Conservation (phyloP, 352 stramenopile genomes). For the Phytophthora melonis region DNA sequence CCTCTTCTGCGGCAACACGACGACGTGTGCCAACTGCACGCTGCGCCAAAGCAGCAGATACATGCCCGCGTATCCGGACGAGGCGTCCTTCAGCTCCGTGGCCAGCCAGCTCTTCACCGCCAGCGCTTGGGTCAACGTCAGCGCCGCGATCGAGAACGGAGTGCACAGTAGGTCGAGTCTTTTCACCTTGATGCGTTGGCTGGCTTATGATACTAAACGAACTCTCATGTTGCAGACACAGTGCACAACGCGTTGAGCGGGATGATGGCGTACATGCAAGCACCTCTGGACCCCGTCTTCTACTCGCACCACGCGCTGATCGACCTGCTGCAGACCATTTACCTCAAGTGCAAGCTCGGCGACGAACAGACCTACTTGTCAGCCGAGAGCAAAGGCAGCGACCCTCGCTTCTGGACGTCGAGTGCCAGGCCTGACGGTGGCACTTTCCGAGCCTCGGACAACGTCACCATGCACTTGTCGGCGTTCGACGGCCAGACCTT, state of each 20-base stretch:
- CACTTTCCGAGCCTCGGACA: conserved; percentile 33
- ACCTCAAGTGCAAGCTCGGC: conserved; percentile 64
- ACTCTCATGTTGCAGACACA: conserved; percentile 34
- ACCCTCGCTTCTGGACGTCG: conserved; percentile 43
- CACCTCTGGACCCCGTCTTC: conserved; percentile 63
- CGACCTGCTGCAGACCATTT: conserved; percentile 60
- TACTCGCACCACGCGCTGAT: conserved; percentile 59
- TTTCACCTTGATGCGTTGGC: neutral
- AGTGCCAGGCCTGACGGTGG: conserved; percentile 16
- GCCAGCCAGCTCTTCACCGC: conserved; percentile 56
- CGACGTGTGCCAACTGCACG: conserved; percentile 48
- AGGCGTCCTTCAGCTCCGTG: conserved; percentile 50
- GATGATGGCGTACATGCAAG: conserved; percentile 57
- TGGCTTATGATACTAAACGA: neutral
- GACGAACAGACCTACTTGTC: conserved; percentile 32
- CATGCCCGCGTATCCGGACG: conserved; percentile 36
- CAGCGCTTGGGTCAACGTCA: conserved; percentile 33
- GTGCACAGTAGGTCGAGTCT: conserved; percentile 55
- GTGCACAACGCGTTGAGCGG: conserved; percentile 56
- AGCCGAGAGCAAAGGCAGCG: conserved; percentile 34
- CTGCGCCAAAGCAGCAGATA: conserved; percentile 24
- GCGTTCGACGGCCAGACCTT: conserved; percentile 30
- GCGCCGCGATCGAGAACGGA: conserved; percentile 44
- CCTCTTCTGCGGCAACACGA: conserved; percentile 58
- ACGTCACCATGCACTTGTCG: conserved; percentile 36